Evolutionary conservation across 257 asterid genomes (phyloP), one percentile per base, ranked within the genome.

Genomic region (Ajuga chamaepitys): DNA sequence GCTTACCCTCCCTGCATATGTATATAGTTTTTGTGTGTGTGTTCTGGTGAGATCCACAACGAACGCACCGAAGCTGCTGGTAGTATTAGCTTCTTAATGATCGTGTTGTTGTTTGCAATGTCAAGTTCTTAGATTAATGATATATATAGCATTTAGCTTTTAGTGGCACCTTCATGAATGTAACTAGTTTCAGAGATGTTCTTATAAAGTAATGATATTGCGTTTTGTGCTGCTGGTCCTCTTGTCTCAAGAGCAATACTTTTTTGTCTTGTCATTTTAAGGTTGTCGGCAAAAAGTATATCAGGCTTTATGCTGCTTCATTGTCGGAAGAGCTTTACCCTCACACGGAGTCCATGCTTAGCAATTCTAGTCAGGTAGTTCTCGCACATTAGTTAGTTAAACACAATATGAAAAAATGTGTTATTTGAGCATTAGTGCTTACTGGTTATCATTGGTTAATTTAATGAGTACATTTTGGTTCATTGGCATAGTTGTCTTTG

Each of bases 301-400:
- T 81, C 34, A 71, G 86, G 34, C 84, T 79, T 35, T 79, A 92
- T 82, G 70, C 95, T 65, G 81, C 96, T 48, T 80, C 95, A 46
- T 22, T 82, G 9, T 80, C 87, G 1, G 81, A 72, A 54, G 77
- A 75, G 69, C 81, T 81, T 52, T 77, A 74, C 54, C 83, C 86
- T 41, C 78, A 79, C 50, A 7, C 77, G 0, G 84, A 75, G 52
- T 28, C 83, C 69, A 94, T 89, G 99, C 95, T 94, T 58, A 61
- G 86, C 76, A 90, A 94, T 77, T 88, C 99, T 68, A 94, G 99
- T 71, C 95, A 90, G 97, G 99, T 93, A 70, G 47, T 74, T 74
- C 61, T 66, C 74, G 46, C 1, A 26, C 30, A 14, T 53, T 67
- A 55, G 37, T 42, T 9, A 26, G 18, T 16, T 2, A 13, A 18